Base-by-base conservation (phyloP, 495 filamentous ascomycete genomes). In the Rusavskia elegans region DNA sequence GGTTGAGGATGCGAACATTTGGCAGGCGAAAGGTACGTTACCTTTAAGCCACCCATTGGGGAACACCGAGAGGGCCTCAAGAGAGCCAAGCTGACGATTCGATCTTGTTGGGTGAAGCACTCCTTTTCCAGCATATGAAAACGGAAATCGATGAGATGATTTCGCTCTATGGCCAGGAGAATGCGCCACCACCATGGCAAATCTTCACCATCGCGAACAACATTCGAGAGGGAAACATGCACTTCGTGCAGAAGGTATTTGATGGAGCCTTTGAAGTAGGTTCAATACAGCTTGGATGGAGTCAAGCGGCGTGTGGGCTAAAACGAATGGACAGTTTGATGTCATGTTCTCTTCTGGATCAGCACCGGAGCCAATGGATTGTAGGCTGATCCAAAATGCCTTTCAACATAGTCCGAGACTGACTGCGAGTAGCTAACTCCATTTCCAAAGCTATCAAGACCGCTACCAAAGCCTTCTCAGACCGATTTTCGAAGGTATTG, bases 191-290 rank as follows among this genome's bases (percentile, higher is more conserved):
- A 7, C 84, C 89, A 2, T 83, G 82, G 66, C 87, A 94, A 64
- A 74, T 87, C 1, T 96, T 89, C 64, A 89, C 84, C 5, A 73
- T 97, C 50, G 63, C 69, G 37, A 82, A 93, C 53, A 60, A 67
- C 0, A 80, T 85, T 19, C 80, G 79, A 13, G 46, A 68, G 19
- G 93, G 90, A 14, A 97, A 97, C 60, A 58, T 88, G 4, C 92
- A 98, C 55, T 70, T 93, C 45, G 77, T 97, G 38, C 90, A 98
- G 65, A 97, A 95, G 66, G 75, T 89, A 3, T 98, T 96, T 63
- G 78, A 85, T 61, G 93, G 93, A 1, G 59, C 80, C 21, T 98
- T 97, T 63, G 87, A 85, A 21, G 3, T 56, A 9, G 20, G 48
- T 37, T 7, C 8, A 50, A 21, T 20, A 11, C 0, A 13, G 17